Base-by-base conservation (phyloP, 2,329 filamentous ascomycete species). In the Calonectria pseudoturangicola region DNA sequence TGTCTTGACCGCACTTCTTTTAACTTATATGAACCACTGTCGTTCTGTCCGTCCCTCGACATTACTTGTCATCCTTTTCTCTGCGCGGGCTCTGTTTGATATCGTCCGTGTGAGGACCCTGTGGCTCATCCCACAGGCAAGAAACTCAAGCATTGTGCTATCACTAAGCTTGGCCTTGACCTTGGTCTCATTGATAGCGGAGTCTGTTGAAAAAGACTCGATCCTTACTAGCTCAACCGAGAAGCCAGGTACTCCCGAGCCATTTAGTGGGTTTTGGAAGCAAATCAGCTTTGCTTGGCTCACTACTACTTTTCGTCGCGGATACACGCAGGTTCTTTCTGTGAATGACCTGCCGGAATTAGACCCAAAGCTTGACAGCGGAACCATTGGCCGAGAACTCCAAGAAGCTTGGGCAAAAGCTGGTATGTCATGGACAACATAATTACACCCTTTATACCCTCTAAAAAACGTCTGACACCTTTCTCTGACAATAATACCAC, bases 271-370 rank as follows among this genome's bases (percentile, higher is more conserved):
- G 6, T 54, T 54, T 16, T 54, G 50, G 50, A 54, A 21, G 10
- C 50, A 54, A 33, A 16, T 8, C 6, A 54, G 15, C 18, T 54
- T 54, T 33, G 50, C 50, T n/a, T 64, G 60, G 60, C 60, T 64
- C 16, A 48, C 41, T 25, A 15, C 43, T 1, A 33, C 45, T 5
- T 64, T 64, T 36, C 60, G 27, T 45, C 43, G 43, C 15, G 60
- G 60, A 9, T 64, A 64, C 33, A 64, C 28, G 13, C 43, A 64
- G 12, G 30, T 64, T 25, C 41, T 64, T n/a, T 33, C 41, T 9
- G 41, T 64, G 5, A 1, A 25, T 21, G 60, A 64, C 18, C 18
- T 64, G 25, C 45, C 43, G 8, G 41, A 45, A n/a, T 33, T 64
- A 30, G 60, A 64, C 8, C 21, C 41, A 7, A 30, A 47, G 25